Percentiles rank a stretch among this genome's conserved stretches.
Evolutionary conservation across 352 stramenopile species (phyloP).

Genomic region (Phytophthora rubi): DNA sequence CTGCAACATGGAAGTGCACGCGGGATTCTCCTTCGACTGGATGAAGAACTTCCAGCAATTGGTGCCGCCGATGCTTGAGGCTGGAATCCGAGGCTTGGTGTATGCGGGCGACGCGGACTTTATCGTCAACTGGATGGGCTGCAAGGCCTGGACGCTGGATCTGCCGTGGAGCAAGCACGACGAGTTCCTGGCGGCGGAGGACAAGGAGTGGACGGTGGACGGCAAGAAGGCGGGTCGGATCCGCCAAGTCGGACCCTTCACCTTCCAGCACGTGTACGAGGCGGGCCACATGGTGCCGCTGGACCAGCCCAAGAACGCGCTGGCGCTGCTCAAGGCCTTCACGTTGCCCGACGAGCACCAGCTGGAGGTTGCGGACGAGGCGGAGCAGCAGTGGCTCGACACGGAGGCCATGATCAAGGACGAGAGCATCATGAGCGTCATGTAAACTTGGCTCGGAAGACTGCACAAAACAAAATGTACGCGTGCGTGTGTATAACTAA

Average conservation of each 20-base stretch:
- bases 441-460: conserved; percentile 26
- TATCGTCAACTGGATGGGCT: conserved; percentile 98
- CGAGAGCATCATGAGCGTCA: conserved; percentile 49
- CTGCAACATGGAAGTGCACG: conserved; percentile 97
- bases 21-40: conserved; percentile 94
- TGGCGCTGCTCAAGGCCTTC: conserved; percentile 96
- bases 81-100: conserved; percentile 91
- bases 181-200: conserved; percentile 54
- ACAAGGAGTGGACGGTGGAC: conserved; percentile 70
- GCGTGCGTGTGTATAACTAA: conserved; percentile 23
- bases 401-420: conserved; percentile 39
- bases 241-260: conserved; percentile 70
- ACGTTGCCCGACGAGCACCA: conserved; percentile 49
- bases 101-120: conserved; percentile 98
- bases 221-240: conserved; percentile 69
- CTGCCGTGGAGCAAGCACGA: conserved; percentile 91
- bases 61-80: conserved; percentile 92
- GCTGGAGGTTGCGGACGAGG: conserved; percentile 24
- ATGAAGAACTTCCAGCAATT: conserved; percentile 97
- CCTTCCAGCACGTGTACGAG: conserved; percentile 96
- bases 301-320: conserved; percentile 93
- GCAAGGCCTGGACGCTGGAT: conserved; percentile 95
- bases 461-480: conserved; percentile 4
- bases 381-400: conserved; percentile 31
- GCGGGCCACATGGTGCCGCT: conserved; percentile 97